These are phyloP conservation scores for Pichia sp. DNA, from an alignment of 1,139 yeast species.

Conservation along the genomic window DNA sequence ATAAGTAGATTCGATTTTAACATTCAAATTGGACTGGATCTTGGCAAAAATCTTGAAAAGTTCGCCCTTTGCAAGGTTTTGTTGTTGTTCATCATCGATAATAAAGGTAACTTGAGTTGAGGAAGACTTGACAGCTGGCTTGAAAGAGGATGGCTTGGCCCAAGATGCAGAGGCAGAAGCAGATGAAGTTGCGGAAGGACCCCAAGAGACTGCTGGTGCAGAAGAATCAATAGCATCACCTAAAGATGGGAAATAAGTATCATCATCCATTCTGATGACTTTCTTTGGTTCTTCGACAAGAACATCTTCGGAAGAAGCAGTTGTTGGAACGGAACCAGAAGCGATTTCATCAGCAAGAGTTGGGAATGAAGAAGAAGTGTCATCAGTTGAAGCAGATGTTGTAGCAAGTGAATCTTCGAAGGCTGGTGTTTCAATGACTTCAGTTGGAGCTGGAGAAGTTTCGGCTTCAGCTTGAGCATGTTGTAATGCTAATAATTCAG, in stretches of 20 bases:
- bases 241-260: conserved; percentile 71
- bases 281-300: conserved; percentile 19
- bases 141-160: conserved; percentile 25
- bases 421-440: conserved; percentile 7
- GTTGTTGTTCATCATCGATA: conserved; percentile 64
- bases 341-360: conserved; percentile 8
- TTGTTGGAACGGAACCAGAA: neutral
- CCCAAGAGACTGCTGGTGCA: conserved; percentile 29
- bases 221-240: conserved; percentile 45
- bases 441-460: conserved; percentile 17
- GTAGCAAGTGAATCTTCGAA: conserved; percentile 11
- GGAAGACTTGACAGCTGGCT: conserved; percentile 40
- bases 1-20: conserved; percentile 81
- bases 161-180: conserved; percentile 27
- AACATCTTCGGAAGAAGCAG: neutral
- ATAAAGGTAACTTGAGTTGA: conserved; percentile 74
- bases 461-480: conserved; percentile 28
- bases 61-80: conserved; percentile 62
- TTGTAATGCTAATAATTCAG: conserved; percentile 49
- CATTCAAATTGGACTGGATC: conserved; percentile 59
- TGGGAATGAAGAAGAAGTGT: conserved; percentile 23
- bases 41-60: conserved; percentile 61
- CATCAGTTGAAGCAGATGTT: conserved; percentile 18
- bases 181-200: conserved; percentile 28
- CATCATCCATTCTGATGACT: conserved; percentile 37